Evolutionary conservation across 2,329 filamentous ascomycete species (phyloP).

Genomic region (Paramyrothecium sp.): DNA sequence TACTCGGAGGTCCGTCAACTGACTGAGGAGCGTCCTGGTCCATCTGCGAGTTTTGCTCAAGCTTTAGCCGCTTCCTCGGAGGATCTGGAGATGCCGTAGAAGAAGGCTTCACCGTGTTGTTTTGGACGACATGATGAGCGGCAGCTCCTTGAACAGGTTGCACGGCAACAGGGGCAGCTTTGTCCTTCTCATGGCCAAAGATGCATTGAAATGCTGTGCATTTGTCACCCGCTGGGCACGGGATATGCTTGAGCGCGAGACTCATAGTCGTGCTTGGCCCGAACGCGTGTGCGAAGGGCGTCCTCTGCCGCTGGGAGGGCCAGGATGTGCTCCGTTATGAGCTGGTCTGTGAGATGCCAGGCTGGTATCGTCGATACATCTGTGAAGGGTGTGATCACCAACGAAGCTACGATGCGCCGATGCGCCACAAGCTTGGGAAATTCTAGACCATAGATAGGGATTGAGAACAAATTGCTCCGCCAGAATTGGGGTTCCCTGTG

Average conservation of each 20-base stretch:
- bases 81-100: neutral
- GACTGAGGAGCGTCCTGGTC: neutral
- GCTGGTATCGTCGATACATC: neutral
- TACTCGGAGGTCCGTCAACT: conserved; percentile 1
- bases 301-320: no score
- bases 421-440: no score
- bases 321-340: neutral
- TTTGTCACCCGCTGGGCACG: conserved; percentile 45
- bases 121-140: neutral
- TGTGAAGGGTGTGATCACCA: no score
- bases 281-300: no score
- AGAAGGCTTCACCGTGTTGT: neutral
- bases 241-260: conserved; percentile 45
- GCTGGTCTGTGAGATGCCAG: neutral
- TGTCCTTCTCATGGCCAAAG: conserved; percentile 43
- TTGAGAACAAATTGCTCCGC: no score
- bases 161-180: conserved; percentile 11
- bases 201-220: conserved; percentile 51
- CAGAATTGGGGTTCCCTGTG: no score
- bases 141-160: conserved; percentile 3
- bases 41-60: conserved; percentile 7
- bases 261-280: conserved; percentile 26
- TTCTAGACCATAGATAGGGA: no score
- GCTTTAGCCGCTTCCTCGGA: conserved; percentile 25
- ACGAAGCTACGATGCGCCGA: no score